Conservation (phyloP, 2,329 filamentous ascomycete genomes). For the Aphanocladium album region DNA sequence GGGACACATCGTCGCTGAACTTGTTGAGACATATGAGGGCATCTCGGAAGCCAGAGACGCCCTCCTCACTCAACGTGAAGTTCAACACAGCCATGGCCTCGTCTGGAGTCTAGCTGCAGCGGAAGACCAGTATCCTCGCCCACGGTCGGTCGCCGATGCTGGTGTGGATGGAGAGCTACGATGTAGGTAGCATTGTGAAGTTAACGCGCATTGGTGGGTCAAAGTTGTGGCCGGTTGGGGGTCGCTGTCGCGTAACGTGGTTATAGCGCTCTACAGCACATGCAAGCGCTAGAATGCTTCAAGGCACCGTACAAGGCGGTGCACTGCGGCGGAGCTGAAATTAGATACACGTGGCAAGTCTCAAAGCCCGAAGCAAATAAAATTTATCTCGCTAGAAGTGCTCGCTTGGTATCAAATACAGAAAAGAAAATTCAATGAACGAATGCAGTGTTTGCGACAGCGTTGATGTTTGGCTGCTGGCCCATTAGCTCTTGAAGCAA, state of each 20-base stretch:
- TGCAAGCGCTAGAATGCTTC: not conserved
- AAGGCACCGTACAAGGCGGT: too few species aligned
- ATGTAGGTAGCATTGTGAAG: not conserved
- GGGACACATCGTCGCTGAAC: slow-evolving; percentile 73
- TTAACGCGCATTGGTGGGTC: slow-evolving; percentile 2
- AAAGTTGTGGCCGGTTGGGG: not conserved
- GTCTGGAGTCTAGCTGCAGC: too few species aligned
- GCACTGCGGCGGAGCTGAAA: too few species aligned
- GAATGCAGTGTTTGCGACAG: not conserved
- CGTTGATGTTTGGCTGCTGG: not conserved
- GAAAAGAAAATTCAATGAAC: not conserved
- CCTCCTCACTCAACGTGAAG: slow-evolving; percentile 70
- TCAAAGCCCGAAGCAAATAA: not conserved
- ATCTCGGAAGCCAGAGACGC: slow-evolving; percentile 65
- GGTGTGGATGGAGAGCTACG: not conserved
- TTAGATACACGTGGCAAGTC: too few species aligned
- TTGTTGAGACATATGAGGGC: slow-evolving; percentile 69
- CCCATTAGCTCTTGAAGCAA: slow-evolving; percentile 40
- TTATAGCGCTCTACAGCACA: not conserved
- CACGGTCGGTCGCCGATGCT: not conserved
- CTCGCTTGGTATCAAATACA: not conserved
- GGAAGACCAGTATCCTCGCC: not conserved
- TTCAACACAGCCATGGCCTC: slow-evolving; percentile 55
- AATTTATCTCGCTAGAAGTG: not conserved
- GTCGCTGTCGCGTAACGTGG: not conserved